Conservation (phyloP, 1,139 yeast species). For the Taphrina deformans region DNA sequence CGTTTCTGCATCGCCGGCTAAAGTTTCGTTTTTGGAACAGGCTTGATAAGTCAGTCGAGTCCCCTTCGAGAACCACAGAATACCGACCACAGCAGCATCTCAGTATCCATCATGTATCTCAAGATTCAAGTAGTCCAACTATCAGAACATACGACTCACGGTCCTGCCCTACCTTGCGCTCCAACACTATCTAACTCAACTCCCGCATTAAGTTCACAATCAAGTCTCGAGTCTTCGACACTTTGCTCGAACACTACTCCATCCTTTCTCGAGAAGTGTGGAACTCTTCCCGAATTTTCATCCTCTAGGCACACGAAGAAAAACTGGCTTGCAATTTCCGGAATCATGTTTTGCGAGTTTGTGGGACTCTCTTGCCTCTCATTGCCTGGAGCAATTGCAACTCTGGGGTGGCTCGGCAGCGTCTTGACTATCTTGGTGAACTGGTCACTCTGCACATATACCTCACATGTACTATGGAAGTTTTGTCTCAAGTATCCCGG, state of each 20-base stretch:
- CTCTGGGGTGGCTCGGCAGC: slow-evolving; percentile 2
- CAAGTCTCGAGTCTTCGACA: background rate
- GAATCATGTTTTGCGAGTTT: slow-evolving; percentile 14
- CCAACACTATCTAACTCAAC: background rate
- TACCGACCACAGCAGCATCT: background rate
- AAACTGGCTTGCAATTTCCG: background rate
- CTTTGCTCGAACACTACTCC: background rate
- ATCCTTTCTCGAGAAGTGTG: background rate
- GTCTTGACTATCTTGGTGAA: background rate
- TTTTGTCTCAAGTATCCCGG: slow-evolving; percentile 1
- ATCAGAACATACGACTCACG: background rate
- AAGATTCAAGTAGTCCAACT: background rate
- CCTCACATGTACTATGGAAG: background rate
- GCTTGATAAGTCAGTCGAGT: background rate
- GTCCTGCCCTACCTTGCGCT: background rate
- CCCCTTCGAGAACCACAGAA: background rate
- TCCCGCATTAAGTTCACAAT: background rate
- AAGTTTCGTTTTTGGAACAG: background rate
- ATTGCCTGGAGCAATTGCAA: background rate
- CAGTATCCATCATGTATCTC: background rate
- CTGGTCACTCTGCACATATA: slow-evolving; percentile 7
- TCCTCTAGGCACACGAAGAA: background rate
- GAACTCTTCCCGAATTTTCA: too few species aligned
- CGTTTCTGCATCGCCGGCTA: background rate
- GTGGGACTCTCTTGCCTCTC: slow-evolving; percentile 11